A percentile compares a stretch with the other conserved stretches of the same genome.
phyloP scores from a whole-genome alignment of 192 early-diverging fungal genomes.

The Funneliformis geosporum region DNA sequence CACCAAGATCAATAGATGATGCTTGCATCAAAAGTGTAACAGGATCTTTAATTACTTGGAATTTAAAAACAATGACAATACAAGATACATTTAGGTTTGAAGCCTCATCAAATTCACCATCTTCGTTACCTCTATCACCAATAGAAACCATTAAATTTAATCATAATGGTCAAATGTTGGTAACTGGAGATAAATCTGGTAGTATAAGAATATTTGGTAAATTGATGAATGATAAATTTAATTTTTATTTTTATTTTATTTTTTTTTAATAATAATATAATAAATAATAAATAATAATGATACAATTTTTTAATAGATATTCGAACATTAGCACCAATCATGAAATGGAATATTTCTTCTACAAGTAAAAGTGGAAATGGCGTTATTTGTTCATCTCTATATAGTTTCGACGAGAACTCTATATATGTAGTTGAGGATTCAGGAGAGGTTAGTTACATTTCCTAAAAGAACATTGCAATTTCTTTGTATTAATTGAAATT shows the following conservation, averaged over 20 bases:
- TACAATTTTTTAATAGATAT: constrained; percentile 41
- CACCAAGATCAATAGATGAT: constrained; percentile 22
- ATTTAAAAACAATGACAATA: constrained; percentile 56
- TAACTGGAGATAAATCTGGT: constrained; percentile 54
- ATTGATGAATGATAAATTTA: not conserved
- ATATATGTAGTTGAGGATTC: constrained; percentile 51
- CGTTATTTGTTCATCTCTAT: constrained; percentile 50
- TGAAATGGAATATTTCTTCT: constrained; percentile 53
- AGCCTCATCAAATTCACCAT: constrained; percentile 26
- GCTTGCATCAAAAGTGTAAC: constrained; percentile 21
- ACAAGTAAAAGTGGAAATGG: constrained; percentile 20
- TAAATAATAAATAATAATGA: no score
- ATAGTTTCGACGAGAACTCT: constrained; percentile 66
- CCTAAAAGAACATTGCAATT: not conserved
- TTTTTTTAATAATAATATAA: not conserved
- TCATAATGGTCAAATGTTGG: constrained; percentile 64
- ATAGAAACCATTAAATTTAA: constrained; percentile 62
- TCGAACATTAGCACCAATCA: constrained; percentile 53
- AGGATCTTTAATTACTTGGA: constrained; percentile 53
- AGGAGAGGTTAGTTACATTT: constrained; percentile 34
- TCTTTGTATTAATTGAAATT: not conserved
- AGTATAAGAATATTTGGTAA: constrained; percentile 57
- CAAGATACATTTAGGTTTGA: constrained; percentile 43
- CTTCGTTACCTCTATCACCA: constrained; percentile 26
- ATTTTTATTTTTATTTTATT: no score